phyloP scores from a whole-genome alignment of 1,284 basidiomycete genomes.

The Cutaneotrichosporon spelunceum region DNA sequence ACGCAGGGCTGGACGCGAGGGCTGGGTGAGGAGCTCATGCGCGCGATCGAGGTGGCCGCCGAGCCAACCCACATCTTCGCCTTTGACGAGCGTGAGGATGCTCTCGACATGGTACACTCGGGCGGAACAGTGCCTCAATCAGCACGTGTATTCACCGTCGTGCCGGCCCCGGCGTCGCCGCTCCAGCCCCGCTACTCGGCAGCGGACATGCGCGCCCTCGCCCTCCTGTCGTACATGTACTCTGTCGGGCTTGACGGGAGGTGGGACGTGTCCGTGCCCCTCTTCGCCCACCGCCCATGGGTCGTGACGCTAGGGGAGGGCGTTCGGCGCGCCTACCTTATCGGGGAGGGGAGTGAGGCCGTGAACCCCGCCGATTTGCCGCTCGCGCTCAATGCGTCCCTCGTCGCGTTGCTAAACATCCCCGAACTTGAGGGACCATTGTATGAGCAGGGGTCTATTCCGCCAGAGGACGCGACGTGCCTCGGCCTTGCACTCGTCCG shows the following conservation, averaged over 20 bases:
- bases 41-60: conserved; percentile 64
- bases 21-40: conserved; percentile 76
- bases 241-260: conserved; percentile 37
- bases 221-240: conserved; percentile 79
- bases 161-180: conserved; percentile 43
- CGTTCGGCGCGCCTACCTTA: conserved; percentile 63
- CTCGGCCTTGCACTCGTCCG: conserved; percentile 72
- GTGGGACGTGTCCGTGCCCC: conserved; percentile 70
- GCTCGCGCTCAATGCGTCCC: conserved; percentile 71
- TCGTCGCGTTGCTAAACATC: conserved; percentile 66
- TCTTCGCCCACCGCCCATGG: conserved; percentile 67
- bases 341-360: conserved; percentile 70
- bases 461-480: conserved; percentile 61
- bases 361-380: conserved; percentile 64
- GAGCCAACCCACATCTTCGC: conserved; percentile 67
- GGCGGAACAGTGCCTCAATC: background rate
- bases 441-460: conserved; percentile 59
- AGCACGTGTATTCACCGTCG: conserved; percentile 24
- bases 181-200: conserved; percentile 60
- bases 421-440: conserved; percentile 38
- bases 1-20: conserved; percentile 98
- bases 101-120: background rate
- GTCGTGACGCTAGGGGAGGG: conserved; percentile 57
- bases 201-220: conserved; percentile 69
- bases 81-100: conserved; percentile 37